A percentile compares a stretch with the other conserved stretches of the same genome.
phyloP scores from a whole-genome alignment of 352 stramenopile genomes.

The Phytophthora kernoviae region DNA sequence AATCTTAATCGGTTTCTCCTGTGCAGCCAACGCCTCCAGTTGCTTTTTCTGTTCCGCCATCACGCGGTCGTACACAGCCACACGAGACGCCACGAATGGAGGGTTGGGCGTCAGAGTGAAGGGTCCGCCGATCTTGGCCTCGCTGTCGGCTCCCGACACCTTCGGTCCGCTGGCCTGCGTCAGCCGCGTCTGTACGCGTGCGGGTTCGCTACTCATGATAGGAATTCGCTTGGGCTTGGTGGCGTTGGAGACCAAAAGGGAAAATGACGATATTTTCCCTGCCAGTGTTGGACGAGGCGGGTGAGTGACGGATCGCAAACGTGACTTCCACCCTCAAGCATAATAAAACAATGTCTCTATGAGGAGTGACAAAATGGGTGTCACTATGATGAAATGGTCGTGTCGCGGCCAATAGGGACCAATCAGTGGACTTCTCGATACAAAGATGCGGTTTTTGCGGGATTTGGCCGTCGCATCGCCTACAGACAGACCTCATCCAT shows the following conservation, averaged over 20 bases:
- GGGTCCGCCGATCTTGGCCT: constrained; percentile 80
- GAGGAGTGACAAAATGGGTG: too few relatives aligned
- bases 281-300: not conserved
- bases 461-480: not conserved
- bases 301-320: constrained; percentile 6
- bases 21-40: constrained; percentile 81
- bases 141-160: constrained; percentile 47
- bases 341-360: not conserved
- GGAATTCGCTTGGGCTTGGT: not conserved
- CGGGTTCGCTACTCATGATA: constrained; percentile 37
- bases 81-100: constrained; percentile 79
- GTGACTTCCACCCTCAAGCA: not conserved
- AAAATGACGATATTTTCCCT: constrained; percentile 25
- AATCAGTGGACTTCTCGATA: not conserved
- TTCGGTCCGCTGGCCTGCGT: constrained; percentile 77
- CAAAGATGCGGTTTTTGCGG: constrained; percentile 2
- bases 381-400: not conserved
- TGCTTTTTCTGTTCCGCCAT: constrained; percentile 72
- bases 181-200: constrained; percentile 78
- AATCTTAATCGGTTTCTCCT: constrained; percentile 93
- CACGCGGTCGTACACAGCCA: constrained; percentile 88
- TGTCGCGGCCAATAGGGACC: not conserved
- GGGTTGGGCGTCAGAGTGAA: constrained; percentile 86
- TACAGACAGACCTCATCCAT: not conserved
- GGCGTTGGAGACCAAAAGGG: constrained; percentile 10